phyloP scores from a whole-genome alignment of 306 rosid genomes.

The Geum urbanum region DNA sequence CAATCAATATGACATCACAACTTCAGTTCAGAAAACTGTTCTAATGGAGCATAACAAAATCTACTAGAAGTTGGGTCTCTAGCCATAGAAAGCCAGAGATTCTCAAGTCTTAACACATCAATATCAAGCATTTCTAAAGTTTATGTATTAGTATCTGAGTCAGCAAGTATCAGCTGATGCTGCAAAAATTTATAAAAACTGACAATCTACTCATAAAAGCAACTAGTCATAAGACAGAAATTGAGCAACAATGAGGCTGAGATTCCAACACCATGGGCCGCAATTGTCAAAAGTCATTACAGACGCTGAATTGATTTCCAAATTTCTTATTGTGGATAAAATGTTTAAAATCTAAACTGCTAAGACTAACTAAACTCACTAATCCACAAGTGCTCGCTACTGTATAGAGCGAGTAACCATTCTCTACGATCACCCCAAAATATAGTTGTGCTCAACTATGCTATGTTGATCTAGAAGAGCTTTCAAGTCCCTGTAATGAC shows the following conservation, averaged over 20 bases:
- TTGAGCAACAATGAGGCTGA: neutral
- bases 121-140: neutral
- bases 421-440: constrained; percentile 24
- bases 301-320: constrained; percentile 1
- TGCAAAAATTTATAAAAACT: neutral
- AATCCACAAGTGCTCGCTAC: constrained; percentile 16
- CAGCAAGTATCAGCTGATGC: neutral
- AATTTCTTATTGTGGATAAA: constrained; percentile 11
- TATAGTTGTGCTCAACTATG: constrained; percentile 31
- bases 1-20: neutral
- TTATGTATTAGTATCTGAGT: neutral
- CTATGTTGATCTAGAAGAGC: constrained; percentile 37
- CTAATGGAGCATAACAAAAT: neutral
- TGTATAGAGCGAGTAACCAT: constrained; percentile 5
- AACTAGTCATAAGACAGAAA: neutral
- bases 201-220: neutral
- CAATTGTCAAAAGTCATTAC: neutral
- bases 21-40: neutral
- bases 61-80: neutral
- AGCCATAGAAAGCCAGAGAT: neutral
- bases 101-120: neutral
- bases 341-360: neutral
- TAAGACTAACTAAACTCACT: constrained; percentile 9
- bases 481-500: constrained; percentile 76
- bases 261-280: constrained; percentile 1